phyloP scores from a whole-genome alignment of 2,329 filamentous ascomycete genomes.

The Colletotrichum lini region DNA sequence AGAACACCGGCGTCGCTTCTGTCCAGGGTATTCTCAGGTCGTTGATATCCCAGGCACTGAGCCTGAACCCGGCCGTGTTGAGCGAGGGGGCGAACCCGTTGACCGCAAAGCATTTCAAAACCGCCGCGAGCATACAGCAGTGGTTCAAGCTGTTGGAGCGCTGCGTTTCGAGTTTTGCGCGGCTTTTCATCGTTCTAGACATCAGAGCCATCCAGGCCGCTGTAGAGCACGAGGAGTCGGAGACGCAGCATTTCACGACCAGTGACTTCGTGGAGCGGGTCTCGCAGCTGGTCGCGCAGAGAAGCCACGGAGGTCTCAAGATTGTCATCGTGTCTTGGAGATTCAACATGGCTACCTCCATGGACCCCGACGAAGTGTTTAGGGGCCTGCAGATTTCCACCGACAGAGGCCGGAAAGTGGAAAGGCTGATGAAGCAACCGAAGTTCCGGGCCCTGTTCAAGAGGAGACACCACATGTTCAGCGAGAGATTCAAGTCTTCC shows the following conservation, averaged over 20 bases:
- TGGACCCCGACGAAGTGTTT: background rate
- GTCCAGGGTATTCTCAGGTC: rapidly evolving
- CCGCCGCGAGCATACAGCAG: rapidly evolving
- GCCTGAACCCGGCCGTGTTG: background rate
- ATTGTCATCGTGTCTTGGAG: conserved; percentile 7
- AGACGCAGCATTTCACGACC: background rate
- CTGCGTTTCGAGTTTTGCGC: rapidly evolving
- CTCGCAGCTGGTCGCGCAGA: background rate
- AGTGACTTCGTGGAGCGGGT: conserved; percentile 7
- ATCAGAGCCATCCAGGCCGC: background rate
- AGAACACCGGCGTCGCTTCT: background rate
- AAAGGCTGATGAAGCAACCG: background rate
- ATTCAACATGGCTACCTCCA: background rate
- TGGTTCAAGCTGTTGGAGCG: background rate
- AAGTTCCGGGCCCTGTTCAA: background rate
- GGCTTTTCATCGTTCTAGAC: conserved; percentile 3
- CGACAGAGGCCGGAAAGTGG: conserved; percentile 2
- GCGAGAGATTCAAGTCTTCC: background rate
- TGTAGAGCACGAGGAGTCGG: background rate
- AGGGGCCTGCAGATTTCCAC: background rate
- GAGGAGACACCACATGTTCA: background rate
- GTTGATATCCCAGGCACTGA: background rate
- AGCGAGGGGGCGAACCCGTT: conserved; percentile 4
- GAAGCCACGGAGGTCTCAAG: background rate
- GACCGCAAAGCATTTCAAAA: background rate